A percentile compares a stretch with the other conserved stretches of the same genome.
phyloP scores from a whole-genome alignment of 306 rosid species.

The Parietaria judaica region DNA sequence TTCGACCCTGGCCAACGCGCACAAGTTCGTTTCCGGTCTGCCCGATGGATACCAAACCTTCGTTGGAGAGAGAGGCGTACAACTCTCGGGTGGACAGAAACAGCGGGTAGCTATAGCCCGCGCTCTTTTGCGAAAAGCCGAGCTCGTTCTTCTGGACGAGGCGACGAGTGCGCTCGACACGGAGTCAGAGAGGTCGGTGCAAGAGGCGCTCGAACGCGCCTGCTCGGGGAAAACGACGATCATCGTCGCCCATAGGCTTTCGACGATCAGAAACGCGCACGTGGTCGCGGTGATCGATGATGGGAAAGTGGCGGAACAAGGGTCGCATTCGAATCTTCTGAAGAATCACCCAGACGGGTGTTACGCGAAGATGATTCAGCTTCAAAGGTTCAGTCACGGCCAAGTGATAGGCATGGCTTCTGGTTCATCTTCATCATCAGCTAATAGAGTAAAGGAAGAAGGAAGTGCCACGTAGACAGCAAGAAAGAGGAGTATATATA shows the following conservation, averaged over 20 bases:
- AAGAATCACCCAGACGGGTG: constrained; percentile 86
- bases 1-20: constrained; percentile 85
- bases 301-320: constrained; percentile 97
- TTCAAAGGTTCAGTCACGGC: constrained; percentile 75
- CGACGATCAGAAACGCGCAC: constrained; percentile 81
- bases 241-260: constrained; percentile 79
- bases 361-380: constrained; percentile 82
- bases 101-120: constrained; percentile 91
- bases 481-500: constrained; percentile 35
- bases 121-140: constrained; percentile 82
- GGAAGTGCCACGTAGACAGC: constrained; percentile 19
- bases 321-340: constrained; percentile 87
- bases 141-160: constrained; percentile 87
- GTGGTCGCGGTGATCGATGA: constrained; percentile 92
- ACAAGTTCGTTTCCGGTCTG: constrained; percentile 72
- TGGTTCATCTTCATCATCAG: constrained; percentile 61
- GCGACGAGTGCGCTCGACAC: constrained; percentile 98
- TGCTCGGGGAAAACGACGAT: constrained; percentile 82
- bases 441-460: constrained; percentile 51
- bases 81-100: constrained; percentile 90
- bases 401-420: constrained; percentile 87
- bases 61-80: constrained; percentile 95
- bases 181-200: constrained; percentile 90
- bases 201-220: constrained; percentile 91
- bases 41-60: constrained; percentile 86